Base-by-base conservation (phyloP, 495 filamentous ascomycete species). In the Collariella sp. region DNA sequence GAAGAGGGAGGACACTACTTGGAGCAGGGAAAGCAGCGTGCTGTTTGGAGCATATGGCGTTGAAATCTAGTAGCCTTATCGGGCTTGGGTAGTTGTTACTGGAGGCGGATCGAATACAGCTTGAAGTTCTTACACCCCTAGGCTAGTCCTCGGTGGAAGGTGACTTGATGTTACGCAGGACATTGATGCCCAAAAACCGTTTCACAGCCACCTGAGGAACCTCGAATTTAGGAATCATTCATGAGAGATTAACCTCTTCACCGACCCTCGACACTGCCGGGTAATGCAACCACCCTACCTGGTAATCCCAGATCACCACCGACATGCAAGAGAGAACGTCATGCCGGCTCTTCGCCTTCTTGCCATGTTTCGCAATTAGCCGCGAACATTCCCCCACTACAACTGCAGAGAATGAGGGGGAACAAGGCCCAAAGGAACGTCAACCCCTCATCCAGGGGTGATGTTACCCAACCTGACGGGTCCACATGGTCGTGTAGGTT, bases 291-390 rank as follows among this genome's bases (percentile, higher is more conserved):
- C n/a, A n/a, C n/a, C n/a, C n/a, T n/a, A n/a, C n/a, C n/a, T n/a
- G n/a, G n/a, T n/a, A n/a, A n/a, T n/a, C n/a, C n/a, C n/a, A 18
- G 45, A 50, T 40, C 46, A 40, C 26, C n/a, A 42, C 16, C 19
- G 13, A 33, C 42, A 45, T 29, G 42, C 20, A 45, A 24, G 24
- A 45, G 42, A 26, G 39, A 11, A 36, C 35, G 35, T 31, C 45
- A 50, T n/a, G n/a, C n/a, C 16, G 12, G 23, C 26, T 46, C 40
- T n/a, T n/a, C n/a, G n/a, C n/a, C n/a, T n/a, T n/a, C n/a, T n/a
- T n/a, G n/a, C 24, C 47, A 36, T n/a, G 19, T 15, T 24, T 26
- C 52, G 46, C 42, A 59, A 59, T 59, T 59, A 59, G 57, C 57
- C 57, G 57, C 52, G 57, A 55, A 39, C n/a, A 23, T 46, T 29